A percentile compares a stretch with the other conserved stretches of the same genome.
phyloP scores from a whole-genome alignment of 2,329 filamentous ascomycete genomes.

The Sporothrix globosa region DNA sequence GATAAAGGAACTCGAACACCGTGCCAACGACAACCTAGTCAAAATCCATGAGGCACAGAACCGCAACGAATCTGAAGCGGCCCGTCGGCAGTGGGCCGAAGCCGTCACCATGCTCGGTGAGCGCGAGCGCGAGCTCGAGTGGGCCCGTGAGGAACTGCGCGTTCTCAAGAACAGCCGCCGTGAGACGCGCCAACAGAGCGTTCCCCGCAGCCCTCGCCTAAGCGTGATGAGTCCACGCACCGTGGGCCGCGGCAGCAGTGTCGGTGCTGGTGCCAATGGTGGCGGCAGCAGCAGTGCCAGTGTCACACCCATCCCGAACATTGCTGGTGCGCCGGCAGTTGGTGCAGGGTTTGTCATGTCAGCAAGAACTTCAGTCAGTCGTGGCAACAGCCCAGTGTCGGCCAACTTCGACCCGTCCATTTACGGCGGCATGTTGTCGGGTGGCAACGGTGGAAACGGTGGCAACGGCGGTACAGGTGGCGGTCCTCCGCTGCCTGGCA shows the following conservation, averaged over 20 bases:
- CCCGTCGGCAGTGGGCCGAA: conserved; percentile 48
- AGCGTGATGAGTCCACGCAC: conserved; percentile 57
- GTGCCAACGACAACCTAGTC: conserved; percentile 51
- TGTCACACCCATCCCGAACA: conserved; percentile 36
- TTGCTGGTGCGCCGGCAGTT: conserved; percentile 32
- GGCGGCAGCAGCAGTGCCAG: conserved; percentile 37
- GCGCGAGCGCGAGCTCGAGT: conserved; percentile 56
- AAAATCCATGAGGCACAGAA: conserved; percentile 54
- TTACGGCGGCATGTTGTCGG: not conserved
- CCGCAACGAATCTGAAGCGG: conserved; percentile 43
- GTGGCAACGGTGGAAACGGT: conserved; percentile 1
- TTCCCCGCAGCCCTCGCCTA: conserved; percentile 61
- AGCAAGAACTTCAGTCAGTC: conserved; percentile 42
- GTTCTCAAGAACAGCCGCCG: conserved; percentile 54
- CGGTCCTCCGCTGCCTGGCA: conserved; percentile 41
- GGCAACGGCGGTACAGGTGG: conserved; percentile 14
- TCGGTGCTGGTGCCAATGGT: conserved; percentile 34
- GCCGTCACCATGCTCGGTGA: conserved; percentile 52
- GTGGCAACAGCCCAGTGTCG: conserved; percentile 55
- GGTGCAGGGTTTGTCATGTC: conserved; percentile 21
- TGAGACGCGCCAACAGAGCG: conserved; percentile 60
- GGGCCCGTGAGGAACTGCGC: conserved; percentile 54
- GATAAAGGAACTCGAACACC: conserved; percentile 48
- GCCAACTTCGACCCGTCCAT: conserved; percentile 43
- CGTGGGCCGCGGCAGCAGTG: conserved; percentile 40